Evolutionary conservation across 164 flowering plant species (phyloP), one percentile per base, ranked within the genome.

Genomic region (Piper betle): DNA sequence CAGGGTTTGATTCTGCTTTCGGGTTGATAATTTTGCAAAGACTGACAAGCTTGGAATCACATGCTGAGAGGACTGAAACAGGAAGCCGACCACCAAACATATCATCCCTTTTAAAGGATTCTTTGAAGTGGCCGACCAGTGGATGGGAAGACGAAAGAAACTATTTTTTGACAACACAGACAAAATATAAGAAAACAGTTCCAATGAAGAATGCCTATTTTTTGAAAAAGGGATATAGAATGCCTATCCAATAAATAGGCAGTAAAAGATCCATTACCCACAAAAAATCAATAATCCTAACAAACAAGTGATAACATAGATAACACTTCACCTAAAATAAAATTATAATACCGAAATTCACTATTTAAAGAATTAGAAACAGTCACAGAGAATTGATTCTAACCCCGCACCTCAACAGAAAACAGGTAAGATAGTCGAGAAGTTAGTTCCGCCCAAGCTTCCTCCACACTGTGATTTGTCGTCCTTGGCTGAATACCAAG

Each of bases 91-190:
- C 86, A 73, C 19, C 55, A 37, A 69, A 71, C 53, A 71, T 74
- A 43, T 82, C 84, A 60, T 69, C 77, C 78, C 93, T 82, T 68
- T 54, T 64, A 68, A 84, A 70, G 39, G 85, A 74, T 71, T 84
- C 91, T 77, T 80, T 77, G 62, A 94, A 73, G 91, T 94, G 99
- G 63, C 86, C 82, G 66, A 79, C 71, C 62, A 87, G 68, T 10
- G 97, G 97, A 73, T 88, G 85, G 50, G 55, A 58, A 18, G 79
- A 72, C 41, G 78, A 66, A 48, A 83, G 83, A 71, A 86, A 85
- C 99, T 91, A 65, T 54, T 71, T 25, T 63, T 40, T 33, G 58
- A 46, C 3, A 46, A 46, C 50, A 46, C 15, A 46, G 15, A 46
- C 50, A 46, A 46, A 46, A 46, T 46, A 15, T 46, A 15, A 25